Conservation (phyloP, 116 monocot genomes). For the Dioscorea cayenensis region DNA sequence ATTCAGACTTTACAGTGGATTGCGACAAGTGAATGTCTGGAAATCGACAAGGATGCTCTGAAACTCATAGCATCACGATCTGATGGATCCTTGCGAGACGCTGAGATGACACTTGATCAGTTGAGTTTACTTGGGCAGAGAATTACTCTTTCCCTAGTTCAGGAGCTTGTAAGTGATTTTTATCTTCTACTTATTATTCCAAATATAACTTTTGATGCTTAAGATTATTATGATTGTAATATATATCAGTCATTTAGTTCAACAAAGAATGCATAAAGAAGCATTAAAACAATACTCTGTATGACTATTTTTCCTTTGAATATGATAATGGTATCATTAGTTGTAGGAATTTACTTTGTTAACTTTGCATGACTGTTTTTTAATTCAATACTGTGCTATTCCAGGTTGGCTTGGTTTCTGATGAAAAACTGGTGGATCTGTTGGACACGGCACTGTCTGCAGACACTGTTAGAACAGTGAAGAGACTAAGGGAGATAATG, state of each 20-base stretch:
- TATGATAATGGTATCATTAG: no score
- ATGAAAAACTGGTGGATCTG: constrained; percentile 91
- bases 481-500: constrained; percentile 79
- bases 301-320: no score
- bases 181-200: neutral
- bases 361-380: neutral
- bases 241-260: no score
- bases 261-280: no score
- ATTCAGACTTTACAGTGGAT: constrained; percentile 37
- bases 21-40: constrained; percentile 49
- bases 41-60: constrained; percentile 75
- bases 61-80: constrained; percentile 81
- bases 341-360: no score
- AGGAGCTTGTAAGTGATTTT: constrained; percentile 83
- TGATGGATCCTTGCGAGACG: constrained; percentile 95
- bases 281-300: no score
- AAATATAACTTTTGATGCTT: neutral
- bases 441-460: constrained; percentile 93
- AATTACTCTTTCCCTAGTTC: constrained; percentile 77
- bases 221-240: neutral
- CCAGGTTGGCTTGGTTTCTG: constrained; percentile 86
- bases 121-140: constrained; percentile 85
- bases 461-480: constrained; percentile 89
- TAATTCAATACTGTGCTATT: neutral
- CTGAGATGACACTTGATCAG: constrained; percentile 95